Percentiles rank a stretch among this genome's conserved stretches.
Evolutionary conservation across 148 eudicot species (phyloP).

Genomic region (Cornus kousa): DNA sequence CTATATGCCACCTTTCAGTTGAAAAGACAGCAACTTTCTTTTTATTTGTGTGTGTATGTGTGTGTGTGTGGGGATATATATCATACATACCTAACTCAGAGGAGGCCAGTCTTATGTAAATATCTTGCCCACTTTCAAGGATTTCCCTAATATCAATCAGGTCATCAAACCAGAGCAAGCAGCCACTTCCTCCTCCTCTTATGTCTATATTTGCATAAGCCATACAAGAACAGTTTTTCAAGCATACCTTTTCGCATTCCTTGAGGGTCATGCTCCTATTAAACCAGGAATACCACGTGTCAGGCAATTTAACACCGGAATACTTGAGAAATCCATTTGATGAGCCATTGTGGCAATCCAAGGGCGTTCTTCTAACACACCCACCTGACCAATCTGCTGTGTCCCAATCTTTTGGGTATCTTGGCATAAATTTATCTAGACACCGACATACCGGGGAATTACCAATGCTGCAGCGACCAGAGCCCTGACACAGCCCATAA

Average conservation of each 20-base stretch:
- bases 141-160: slow-evolving; percentile 18
- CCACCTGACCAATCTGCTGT: slow-evolving; percentile 13
- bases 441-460: slow-evolving; percentile 12
- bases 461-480: slow-evolving; percentile 15
- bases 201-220: slow-evolving; percentile 21
- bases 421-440: slow-evolving; percentile 4
- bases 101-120: slow-evolving; percentile 26
- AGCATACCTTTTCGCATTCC: slow-evolving; percentile 13
- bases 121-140: slow-evolving; percentile 11
- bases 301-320: slow-evolving; percentile 15
- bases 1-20: background rate
- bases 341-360: slow-evolving; percentile 9
- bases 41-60: too few relatives aligned
- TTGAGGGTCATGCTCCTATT: slow-evolving; percentile 8
- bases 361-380: slow-evolving; percentile 7
- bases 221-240: slow-evolving; percentile 20
- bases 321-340: slow-evolving; percentile 11
- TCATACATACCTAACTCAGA: slow-evolving; percentile 20
- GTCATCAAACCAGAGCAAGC: slow-evolving; percentile 25
- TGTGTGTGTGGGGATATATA: background rate
- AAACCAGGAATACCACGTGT: slow-evolving; percentile 8
- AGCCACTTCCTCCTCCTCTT: slow-evolving; percentile 14
- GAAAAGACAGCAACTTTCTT: background rate
- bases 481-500: slow-evolving; percentile 10
- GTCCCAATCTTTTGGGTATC: slow-evolving; percentile 1